Evolutionary conservation across 2,329 filamentous ascomycete species (phyloP).

Genomic region (Ascochyta rabiei): DNA sequence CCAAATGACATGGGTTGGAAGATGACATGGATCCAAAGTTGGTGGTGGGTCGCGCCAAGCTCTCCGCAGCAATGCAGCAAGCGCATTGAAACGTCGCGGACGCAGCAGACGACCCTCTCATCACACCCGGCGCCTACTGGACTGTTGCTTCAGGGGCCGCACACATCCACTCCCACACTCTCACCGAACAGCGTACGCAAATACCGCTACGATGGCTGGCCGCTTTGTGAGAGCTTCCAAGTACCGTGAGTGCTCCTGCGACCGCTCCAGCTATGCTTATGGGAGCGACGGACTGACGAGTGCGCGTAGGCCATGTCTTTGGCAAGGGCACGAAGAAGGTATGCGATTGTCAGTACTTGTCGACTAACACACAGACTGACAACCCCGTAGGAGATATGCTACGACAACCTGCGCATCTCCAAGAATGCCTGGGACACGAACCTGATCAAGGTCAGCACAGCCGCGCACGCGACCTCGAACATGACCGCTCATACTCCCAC

Average conservation of each 20-base stretch:
- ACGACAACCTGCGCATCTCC: slow-evolving; percentile 96
- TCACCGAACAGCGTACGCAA: slow-evolving; percentile 5
- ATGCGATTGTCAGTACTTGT: slow-evolving; percentile 8
- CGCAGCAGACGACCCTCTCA: slow-evolving; percentile 8
- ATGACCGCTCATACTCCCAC: slow-evolving; percentile 36
- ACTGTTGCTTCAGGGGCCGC: slow-evolving; percentile 13
- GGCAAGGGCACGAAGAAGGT: slow-evolving; percentile 90
- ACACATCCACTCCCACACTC: neutral
- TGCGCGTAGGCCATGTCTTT: slow-evolving; percentile 86
- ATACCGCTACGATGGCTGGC: slow-evolving; percentile 62
- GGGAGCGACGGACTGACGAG: slow-evolving; percentile 28
- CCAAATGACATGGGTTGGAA: slow-evolving; percentile 10
- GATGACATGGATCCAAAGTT: neutral
- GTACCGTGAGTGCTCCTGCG: slow-evolving; percentile 61
- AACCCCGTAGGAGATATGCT: slow-evolving; percentile 78
- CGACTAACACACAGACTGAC: slow-evolving; percentile 17
- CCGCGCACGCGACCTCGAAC: slow-evolving; percentile 35
- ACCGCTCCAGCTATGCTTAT: slow-evolving; percentile 32
- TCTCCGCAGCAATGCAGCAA: slow-evolving; percentile 11
- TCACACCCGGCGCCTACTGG: slow-evolving; percentile 11
- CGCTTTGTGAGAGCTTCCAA: slow-evolving; percentile 77
- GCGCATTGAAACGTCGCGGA: slow-evolving; percentile 20
- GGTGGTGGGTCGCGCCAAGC: slow-evolving; percentile 8
- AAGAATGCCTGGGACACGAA: slow-evolving; percentile 99
- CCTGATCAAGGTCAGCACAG: slow-evolving; percentile 80